These are phyloP conservation scores for Panus rudis DNA, from an alignment of 768 basidiomycete species.

Conservation along the genomic window DNA sequence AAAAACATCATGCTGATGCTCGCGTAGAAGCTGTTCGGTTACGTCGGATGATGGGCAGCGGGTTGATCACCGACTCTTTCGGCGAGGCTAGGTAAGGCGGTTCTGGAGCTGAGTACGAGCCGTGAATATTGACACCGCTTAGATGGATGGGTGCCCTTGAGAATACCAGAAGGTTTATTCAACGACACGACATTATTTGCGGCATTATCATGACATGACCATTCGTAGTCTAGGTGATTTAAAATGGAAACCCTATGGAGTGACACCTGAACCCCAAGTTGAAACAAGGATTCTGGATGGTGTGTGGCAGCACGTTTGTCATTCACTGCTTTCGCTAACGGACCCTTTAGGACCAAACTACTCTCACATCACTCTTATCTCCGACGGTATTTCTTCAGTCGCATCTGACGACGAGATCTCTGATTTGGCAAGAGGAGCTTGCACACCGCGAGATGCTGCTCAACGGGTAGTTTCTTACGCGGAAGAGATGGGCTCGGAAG, in stretches of 20 bases:
- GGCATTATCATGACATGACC: conserved; percentile 1
- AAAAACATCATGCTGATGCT: conserved; percentile 93
- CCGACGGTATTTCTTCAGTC: conserved; percentile 88
- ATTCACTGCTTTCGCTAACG: background rate
- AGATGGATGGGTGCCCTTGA: conserved; percentile 95
- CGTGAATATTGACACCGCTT: too few species aligned
- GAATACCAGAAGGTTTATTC: conserved; percentile 74
- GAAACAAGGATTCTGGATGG: conserved; percentile 70
- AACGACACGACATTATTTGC: background rate
- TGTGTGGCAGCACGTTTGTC: conserved; percentile 23
- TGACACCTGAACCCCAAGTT: conserved; percentile 91
- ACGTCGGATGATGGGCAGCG: conserved; percentile 84
- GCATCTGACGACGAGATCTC: conserved; percentile 93
- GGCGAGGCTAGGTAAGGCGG: conserved; percentile 76
- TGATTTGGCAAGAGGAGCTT: conserved; percentile 72
- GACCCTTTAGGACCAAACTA: conserved; percentile 58
- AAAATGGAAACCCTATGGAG: conserved; percentile 82
- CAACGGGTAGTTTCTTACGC: conserved; percentile 77
- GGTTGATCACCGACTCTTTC: conserved; percentile 88
- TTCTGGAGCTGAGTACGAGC: too few species aligned
- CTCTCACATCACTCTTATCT: conserved; percentile 84
- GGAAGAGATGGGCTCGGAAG: conserved; percentile 81
- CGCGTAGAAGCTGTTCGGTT: conserved; percentile 79
- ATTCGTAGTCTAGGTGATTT: conserved; percentile 73
- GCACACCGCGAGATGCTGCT: conserved; percentile 75